Percentiles rank a stretch among this genome's conserved stretches.
Evolutionary conservation across 805 yeast genomes (phyloP).

Genomic region (Metschnikowia bowlesiae): DNA sequence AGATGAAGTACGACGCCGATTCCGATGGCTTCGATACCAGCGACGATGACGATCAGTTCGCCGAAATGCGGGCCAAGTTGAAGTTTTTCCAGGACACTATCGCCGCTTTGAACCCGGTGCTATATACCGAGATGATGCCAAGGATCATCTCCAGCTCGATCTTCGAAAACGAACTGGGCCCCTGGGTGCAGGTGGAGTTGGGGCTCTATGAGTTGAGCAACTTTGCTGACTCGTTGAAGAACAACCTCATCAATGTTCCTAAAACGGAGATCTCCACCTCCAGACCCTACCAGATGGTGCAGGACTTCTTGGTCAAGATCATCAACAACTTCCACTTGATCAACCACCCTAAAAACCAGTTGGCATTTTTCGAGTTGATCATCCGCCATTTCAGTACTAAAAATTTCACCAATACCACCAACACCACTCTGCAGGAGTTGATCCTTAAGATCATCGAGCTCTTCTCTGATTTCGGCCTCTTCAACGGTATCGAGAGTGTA

Average conservation of each 20-base stretch:
- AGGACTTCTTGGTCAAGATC: conserved; percentile 55
- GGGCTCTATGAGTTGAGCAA: conserved; percentile 80
- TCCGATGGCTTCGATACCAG: conserved; percentile 47
- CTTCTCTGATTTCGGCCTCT: conserved; percentile 79
- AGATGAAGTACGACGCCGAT: conserved; percentile 78
- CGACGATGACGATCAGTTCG: conserved; percentile 58
- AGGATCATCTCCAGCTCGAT: conserved; percentile 45
- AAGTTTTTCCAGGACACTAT: conserved; percentile 83
- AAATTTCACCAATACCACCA: conserved; percentile 32
- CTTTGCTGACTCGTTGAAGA: conserved; percentile 74
- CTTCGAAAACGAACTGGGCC: conserved; percentile 10
- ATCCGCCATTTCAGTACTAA: conserved; percentile 67
- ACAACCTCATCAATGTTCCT: conserved; percentile 67
- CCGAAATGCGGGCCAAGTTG: conserved; percentile 70
- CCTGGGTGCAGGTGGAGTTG: conserved; percentile 61
- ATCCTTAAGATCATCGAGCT: conserved; percentile 59
- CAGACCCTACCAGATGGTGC: conserved; percentile 59
- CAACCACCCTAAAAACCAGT: conserved; percentile 77
- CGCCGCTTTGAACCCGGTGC: conserved; percentile 49
- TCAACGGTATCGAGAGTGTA: conserved; percentile 68
- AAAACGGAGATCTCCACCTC: conserved; percentile 62
- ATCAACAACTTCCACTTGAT: conserved; percentile 38
- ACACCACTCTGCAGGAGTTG: conserved; percentile 45
- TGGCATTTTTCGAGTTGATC: conserved; percentile 77
- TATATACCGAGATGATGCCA: conserved; percentile 58